A percentile compares a stretch with the other conserved stretches of the same genome.
Conservation (phyloP, 2,329 filamentous ascomycete species). For the Aspergillus fischeri region DNA sequence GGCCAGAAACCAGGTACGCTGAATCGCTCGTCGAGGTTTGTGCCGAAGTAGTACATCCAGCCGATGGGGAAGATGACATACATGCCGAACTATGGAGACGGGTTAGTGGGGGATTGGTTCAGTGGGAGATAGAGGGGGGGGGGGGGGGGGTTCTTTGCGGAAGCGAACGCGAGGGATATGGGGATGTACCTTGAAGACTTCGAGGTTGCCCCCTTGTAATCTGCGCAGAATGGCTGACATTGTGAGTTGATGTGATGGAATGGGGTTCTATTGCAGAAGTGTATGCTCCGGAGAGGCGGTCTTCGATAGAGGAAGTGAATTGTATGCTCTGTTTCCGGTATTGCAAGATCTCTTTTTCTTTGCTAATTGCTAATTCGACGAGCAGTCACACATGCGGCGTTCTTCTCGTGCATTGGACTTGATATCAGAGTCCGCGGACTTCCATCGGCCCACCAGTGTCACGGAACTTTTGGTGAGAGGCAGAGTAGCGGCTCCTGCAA, state of each 20-base stretch:
- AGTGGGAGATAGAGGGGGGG: not conserved
- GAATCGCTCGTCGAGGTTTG: conserved; percentile 92
- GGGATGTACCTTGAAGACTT: conserved; percentile 79
- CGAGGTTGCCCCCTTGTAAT: conserved; percentile 82
- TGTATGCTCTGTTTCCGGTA: not conserved
- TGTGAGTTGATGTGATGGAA: conserved; percentile 9
- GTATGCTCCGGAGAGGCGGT: not conserved
- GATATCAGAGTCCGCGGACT: not conserved
- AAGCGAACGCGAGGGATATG: not conserved
- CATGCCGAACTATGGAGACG: conserved; percentile 74
- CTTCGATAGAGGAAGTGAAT: not conserved
- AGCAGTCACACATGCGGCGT: not conserved
- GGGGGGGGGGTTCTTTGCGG: not conserved
- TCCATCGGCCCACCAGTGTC: conserved; percentile 5
- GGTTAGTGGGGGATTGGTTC: not conserved
- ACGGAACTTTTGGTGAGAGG: conserved; percentile 8
- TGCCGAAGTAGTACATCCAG: conserved; percentile 99
- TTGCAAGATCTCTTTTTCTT: not conserved
- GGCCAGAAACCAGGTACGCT: conserved; percentile 91
- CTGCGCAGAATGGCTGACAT: conserved; percentile 43
- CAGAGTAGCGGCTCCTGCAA: conserved; percentile 7
- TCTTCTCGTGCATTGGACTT: not conserved
- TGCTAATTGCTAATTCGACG: not conserved
- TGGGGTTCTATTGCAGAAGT: not conserved
- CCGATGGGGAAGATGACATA: conserved; percentile 99